Evolutionary conservation across 2,329 filamentous ascomycete genomes (phyloP).

Genomic region (Penicillium sclerotigenum): DNA sequence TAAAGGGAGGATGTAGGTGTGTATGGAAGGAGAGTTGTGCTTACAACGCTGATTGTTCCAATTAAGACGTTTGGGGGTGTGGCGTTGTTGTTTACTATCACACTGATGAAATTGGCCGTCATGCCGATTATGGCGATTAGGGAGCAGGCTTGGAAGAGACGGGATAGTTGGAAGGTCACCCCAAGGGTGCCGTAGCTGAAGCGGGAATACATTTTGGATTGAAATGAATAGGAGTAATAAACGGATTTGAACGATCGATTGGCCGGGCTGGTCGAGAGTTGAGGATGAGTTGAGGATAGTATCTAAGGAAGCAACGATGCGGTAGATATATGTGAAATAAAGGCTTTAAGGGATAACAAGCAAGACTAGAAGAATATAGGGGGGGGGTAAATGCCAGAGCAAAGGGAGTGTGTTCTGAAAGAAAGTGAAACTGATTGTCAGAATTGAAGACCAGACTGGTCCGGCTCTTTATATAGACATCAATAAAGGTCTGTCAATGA

Average conservation of each 20-base stretch:
- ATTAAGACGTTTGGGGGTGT: constrained; percentile 70
- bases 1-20: not conserved
- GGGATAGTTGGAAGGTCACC: constrained; percentile 71
- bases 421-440: constrained; percentile 7
- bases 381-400: not conserved
- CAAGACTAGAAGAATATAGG: not conserved
- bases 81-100: constrained; percentile 66
- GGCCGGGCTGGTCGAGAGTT: not conserved
- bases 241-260: not conserved
- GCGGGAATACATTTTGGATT: constrained; percentile 24
- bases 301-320: not conserved
- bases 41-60: constrained; percentile 74
- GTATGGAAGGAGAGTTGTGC: constrained; percentile 49
- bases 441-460: constrained; percentile 5
- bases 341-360: not conserved
- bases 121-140: constrained; percentile 78
- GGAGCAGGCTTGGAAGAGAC: constrained; percentile 66
- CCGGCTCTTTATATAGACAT: constrained; percentile 8
- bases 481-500: constrained; percentile 1
- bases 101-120: constrained; percentile 74
- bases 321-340: not conserved
- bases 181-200: constrained; percentile 74
- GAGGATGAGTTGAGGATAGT: not conserved
- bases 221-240: not conserved
- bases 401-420: constrained; percentile 5